Evolutionary conservation across 208 protist genomes (phyloP).

Genomic region (Kentomonas sorsogonicus): DNA sequence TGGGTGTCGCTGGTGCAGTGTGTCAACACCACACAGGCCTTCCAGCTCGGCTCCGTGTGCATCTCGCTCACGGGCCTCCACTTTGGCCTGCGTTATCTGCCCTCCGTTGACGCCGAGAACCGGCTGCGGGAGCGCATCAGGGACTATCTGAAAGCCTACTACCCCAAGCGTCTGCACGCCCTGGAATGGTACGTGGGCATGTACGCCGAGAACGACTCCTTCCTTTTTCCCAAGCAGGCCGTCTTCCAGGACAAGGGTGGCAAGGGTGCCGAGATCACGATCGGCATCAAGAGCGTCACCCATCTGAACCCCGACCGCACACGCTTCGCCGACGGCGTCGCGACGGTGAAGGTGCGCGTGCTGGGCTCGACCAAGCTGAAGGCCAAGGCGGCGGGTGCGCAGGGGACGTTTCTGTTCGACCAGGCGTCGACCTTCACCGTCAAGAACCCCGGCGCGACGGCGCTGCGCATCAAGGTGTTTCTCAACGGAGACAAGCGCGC

Average conservation of each 20-base stretch:
- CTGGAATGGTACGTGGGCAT: constrained; percentile 79
- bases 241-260: constrained; percentile 3
- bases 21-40: constrained; percentile 27
- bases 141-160: constrained; percentile 30
- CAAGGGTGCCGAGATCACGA: constrained; percentile 21
- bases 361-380: constrained; percentile 33
- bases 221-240: constrained; percentile 19
- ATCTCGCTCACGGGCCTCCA: constrained; percentile 55
- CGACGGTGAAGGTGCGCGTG: constrained; percentile 48
- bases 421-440: constrained; percentile 40
- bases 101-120: constrained; percentile 66
- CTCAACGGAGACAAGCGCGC: constrained; percentile 29
- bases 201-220: constrained; percentile 34
- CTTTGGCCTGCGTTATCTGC: constrained; percentile 69
- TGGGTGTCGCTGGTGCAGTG: constrained; percentile 55
- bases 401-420: constrained; percentile 46
- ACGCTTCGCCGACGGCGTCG: constrained; percentile 31
- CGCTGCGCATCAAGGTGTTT: constrained; percentile 42
- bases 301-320: constrained; percentile 37
- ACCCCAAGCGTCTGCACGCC: constrained; percentile 55
- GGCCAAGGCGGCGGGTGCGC: constrained; percentile 27
- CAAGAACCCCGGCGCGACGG: constrained; percentile 30
- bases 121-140: constrained; percentile 59
- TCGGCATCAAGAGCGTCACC: constrained; percentile 40
- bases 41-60: constrained; percentile 54